Base-by-base conservation (phyloP, 2,329 filamentous ascomycete species). In the Aspergillus brunneoviolaceus region DNA sequence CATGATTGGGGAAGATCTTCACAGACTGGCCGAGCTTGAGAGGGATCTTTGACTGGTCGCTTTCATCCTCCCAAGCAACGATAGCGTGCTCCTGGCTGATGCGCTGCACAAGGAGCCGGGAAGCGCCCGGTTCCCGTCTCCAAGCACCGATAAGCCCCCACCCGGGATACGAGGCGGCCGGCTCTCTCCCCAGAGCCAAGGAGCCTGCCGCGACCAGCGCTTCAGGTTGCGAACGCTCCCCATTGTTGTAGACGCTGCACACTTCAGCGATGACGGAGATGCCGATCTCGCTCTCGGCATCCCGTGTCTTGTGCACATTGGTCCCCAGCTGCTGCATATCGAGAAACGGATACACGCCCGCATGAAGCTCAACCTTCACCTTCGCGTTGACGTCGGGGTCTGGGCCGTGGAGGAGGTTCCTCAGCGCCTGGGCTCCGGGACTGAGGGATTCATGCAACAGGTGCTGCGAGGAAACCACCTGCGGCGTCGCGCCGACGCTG, bases 61-160 rank as follows among this genome's bases (percentile, higher is more conserved):
- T 35, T 10, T 80, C 76, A 12, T 70, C 76, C 14, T 78, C 76
- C 85, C 88, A 92, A 1, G 78, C 80, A 67, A 94, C 70, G 57
- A 92, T 86, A 0, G 89, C 89, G 75, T 94, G 91, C 76, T 95
- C 91, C 76, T 94, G 91, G 64, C 87, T 89, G 60, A 94, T 84
- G 27, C 85, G 82, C 14, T 84, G 86, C 1, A 94, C 86, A 64
- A 90, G 83, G 88, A 90, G 90, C 1, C 82, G 79, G 72, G 75
- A 59, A 77, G 72, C 11, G 74, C 72, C 12, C 79, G 80, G 71
- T 2, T 62, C 65, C 49, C 67, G 65, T 7, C 79, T 79, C 85
- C 87, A 91, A 0, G 84, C 81, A 58, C 82, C 84, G 4, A 92
- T 75, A 42, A 92, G 81, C 0, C 88, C 91, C 87, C 87, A 92